A percentile compares a stretch with the other conserved stretches of the same genome.
These are phyloP conservation scores for Colletotrichum navitas DNA, from an alignment of 2,329 filamentous ascomycete species.

Conservation along the genomic window DNA sequence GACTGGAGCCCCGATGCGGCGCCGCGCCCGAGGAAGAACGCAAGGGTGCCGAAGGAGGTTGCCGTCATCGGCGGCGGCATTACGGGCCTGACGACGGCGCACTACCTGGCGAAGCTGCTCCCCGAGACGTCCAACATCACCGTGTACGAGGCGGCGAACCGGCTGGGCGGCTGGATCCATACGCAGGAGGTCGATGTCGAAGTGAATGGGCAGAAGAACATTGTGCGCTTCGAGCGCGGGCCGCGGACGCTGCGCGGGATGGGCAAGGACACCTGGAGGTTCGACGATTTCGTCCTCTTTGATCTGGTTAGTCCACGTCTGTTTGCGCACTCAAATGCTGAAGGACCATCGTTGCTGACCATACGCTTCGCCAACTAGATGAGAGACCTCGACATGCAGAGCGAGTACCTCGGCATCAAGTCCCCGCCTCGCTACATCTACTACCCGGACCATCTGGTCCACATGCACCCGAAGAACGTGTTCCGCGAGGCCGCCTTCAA, in stretches of 20 bases:
- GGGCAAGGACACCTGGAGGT: constrained; percentile 55
- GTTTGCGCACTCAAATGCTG: constrained; percentile 42
- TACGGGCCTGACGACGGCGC: constrained; percentile 83
- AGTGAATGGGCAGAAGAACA: constrained; percentile 65
- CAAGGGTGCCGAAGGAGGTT: constrained; percentile 54
- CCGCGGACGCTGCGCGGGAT: constrained; percentile 79
- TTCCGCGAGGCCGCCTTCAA: constrained; percentile 51
- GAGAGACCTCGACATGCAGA: constrained; percentile 30
- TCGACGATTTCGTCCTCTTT: constrained; percentile 75
- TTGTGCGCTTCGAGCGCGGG: constrained; percentile 84
- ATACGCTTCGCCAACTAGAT: constrained; percentile 12
- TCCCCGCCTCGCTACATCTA: constrained; percentile 77
- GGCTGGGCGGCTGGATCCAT: constrained; percentile 87
- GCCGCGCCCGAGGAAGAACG: not conserved
- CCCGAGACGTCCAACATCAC: constrained; percentile 76
- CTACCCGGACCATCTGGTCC: constrained; percentile 79
- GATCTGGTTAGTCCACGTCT: constrained; percentile 70
- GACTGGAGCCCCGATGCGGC: not conserved
- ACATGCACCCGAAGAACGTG: constrained; percentile 21
- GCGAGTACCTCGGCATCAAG: constrained; percentile 15
- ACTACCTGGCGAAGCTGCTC: constrained; percentile 79
- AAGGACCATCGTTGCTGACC: constrained; percentile 30
- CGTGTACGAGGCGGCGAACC: constrained; percentile 79
- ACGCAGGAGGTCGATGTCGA: constrained; percentile 72
- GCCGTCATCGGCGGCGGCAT: constrained; percentile 86